Evolutionary conservation across 164 flowering plant genomes (phyloP).

Genomic region (Piper betle): DNA sequence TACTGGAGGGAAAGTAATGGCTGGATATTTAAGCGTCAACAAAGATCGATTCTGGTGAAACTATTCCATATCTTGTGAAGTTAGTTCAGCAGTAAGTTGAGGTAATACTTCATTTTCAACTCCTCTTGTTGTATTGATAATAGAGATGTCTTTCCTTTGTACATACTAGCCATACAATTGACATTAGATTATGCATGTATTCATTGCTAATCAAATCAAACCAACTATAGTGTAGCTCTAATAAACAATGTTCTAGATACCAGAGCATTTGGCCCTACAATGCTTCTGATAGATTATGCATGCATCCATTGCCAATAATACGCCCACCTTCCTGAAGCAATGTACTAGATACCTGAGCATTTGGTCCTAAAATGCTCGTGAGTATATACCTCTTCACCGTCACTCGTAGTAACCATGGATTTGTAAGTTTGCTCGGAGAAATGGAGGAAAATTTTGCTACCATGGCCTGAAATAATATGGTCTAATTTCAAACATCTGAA

Average conservation of each 20-base stretch:
- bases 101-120: not conserved
- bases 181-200: no score
- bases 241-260: not conserved
- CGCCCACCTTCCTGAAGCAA: no score
- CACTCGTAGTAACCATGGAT: conserved; percentile 78
- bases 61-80: not conserved
- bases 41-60: conserved; percentile 66
- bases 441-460: conserved; percentile 70
- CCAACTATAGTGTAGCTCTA: no score
- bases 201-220: no score
- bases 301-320: no score
- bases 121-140: not conserved
- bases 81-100: not conserved
- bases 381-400: conserved; percentile 46
- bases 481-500: not conserved
- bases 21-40: conserved; percentile 71
- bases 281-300: no score
- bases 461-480: conserved; percentile 54
- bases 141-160: no score
- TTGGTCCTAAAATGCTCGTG: conserved; percentile 45
- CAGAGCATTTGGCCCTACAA: no score
- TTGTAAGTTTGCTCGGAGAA: conserved; percentile 73
- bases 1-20: conserved; percentile 75
- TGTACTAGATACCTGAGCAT: conserved; percentile 53
- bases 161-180: no score